Conservation (phyloP, 306 rosid genomes). For the Chamaecrista fasciculata region DNA sequence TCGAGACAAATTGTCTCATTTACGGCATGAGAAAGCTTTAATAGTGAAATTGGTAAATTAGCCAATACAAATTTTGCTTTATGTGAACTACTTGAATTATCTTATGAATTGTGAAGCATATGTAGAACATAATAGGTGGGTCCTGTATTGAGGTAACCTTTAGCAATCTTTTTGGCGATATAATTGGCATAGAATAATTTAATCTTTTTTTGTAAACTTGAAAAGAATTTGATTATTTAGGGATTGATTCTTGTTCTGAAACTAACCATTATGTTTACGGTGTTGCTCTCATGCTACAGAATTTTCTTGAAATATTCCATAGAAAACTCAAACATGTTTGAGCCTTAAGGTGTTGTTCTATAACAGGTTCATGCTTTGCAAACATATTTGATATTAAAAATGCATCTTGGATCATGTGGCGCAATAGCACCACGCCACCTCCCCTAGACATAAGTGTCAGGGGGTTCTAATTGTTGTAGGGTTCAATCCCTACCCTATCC, state of each 20-base stretch:
- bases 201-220: background rate
- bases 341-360: background rate
- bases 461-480: too few species aligned
- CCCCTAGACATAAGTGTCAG: too few species aligned
- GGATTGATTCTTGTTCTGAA: conserved; percentile 1
- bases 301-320: background rate
- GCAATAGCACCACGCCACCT: too few species aligned
- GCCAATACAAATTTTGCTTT: conserved; percentile 11
- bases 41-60: conserved; percentile 71
- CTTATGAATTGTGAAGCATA: background rate
- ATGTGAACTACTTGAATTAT: conserved; percentile 1
- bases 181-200: background rate
- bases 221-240: background rate
- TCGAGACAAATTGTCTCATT: conserved; percentile 72
- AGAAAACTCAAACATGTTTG: background rate
- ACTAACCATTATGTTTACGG: background rate
- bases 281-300: background rate
- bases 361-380: background rate
- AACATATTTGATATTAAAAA: background rate
- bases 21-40: conserved; percentile 72
- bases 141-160: background rate
- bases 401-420: too few species aligned
- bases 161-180: background rate
- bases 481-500: too few species aligned
- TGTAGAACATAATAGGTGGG: background rate